These are phyloP conservation scores for Gamsiella multidivaricata DNA, from an alignment of 192 early-diverging fungal genomes.

Conservation along the genomic window DNA sequence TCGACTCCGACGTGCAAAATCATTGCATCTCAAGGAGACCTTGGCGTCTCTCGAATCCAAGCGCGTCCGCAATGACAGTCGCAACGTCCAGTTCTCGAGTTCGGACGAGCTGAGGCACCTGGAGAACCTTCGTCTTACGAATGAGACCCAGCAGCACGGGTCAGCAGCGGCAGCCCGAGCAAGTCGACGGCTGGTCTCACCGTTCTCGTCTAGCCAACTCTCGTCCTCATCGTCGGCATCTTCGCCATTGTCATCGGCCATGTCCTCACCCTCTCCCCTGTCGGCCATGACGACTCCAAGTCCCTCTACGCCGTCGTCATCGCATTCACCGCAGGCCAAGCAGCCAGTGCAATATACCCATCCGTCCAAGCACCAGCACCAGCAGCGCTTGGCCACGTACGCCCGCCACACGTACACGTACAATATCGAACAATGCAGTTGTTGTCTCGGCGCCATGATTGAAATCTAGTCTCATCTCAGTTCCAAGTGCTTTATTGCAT, in stretches of 20 bases:
- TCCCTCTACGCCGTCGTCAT: not conserved
- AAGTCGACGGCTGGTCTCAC: conserved; percentile 24
- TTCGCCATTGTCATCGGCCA: not conserved
- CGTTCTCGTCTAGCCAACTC: conserved; percentile 4
- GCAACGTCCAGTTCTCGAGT: conserved; percentile 20
- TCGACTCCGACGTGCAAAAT: conserved; percentile 21
- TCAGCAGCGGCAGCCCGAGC: conserved; percentile 22
- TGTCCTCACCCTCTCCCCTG: conserved; percentile 2
- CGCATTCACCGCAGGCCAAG: not conserved
- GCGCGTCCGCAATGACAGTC: conserved; percentile 14
- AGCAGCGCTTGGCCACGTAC: not conserved
- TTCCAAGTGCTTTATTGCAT: not conserved
- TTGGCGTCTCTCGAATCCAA: conserved; percentile 44
- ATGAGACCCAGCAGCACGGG: conserved; percentile 1
- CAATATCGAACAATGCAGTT: conserved; percentile 44
- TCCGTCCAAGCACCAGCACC: not conserved
- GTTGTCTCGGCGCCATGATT: conserved; percentile 41
- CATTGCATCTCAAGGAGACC: conserved; percentile 42
- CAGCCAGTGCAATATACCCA: conserved; percentile 18
- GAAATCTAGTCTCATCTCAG: conserved; percentile 14
- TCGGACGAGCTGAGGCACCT: conserved; percentile 47
- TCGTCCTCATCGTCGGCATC: not conserved
- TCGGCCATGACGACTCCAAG: not conserved
- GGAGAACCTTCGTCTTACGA: conserved; percentile 18
- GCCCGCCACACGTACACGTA: conserved; percentile 7